These are phyloP conservation scores for Cucurbita pepo DNA, from an alignment of 306 rosid genomes.

Conservation along the genomic window DNA sequence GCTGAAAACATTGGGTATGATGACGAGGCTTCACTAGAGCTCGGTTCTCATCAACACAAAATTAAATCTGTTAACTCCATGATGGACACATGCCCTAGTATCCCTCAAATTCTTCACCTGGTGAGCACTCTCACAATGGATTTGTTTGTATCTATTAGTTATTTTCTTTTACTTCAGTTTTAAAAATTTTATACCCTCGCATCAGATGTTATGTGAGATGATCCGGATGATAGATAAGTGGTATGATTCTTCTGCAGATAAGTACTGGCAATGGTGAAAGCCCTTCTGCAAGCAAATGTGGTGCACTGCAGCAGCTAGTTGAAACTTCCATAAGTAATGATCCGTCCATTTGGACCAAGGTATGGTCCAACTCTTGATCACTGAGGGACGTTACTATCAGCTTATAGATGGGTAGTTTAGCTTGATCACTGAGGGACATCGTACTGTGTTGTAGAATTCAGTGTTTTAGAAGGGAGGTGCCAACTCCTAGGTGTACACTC, in stretches of 20 bases:
- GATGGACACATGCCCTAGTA: slow-evolving; percentile 58
- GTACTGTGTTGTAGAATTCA: neutral
- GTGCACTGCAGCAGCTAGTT: slow-evolving; percentile 71
- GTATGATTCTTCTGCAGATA: slow-evolving; percentile 27
- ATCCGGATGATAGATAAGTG: neutral
- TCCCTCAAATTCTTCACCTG: slow-evolving; percentile 82
- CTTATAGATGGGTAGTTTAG: neutral
- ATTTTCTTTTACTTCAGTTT: neutral
- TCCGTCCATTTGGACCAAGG: slow-evolving; percentile 75
- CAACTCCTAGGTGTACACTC: neutral
- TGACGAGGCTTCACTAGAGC: slow-evolving; percentile 32
- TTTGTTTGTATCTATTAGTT: neutral
- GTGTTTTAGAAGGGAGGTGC: neutral
- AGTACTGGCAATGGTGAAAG: slow-evolving; percentile 56
- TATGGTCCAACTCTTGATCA: slow-evolving; percentile 14
- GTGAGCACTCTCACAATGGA: slow-evolving; percentile 27
- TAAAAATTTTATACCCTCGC: neutral
- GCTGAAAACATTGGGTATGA: slow-evolving; percentile 31
- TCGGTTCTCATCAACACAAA: slow-evolving; percentile 31
- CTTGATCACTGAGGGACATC: neutral
- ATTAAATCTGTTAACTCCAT: slow-evolving; percentile 25
- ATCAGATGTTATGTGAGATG: neutral
- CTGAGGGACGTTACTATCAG: neutral
- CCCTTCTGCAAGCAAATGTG: slow-evolving; percentile 38
- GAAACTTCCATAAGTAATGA: slow-evolving; percentile 69